A percentile compares a stretch with the other conserved stretches of the same genome.
These are phyloP conservation scores for Allantophomopsis lycopodina DNA, from an alignment of 2,329 filamentous ascomycete genomes.

Conservation along the genomic window DNA sequence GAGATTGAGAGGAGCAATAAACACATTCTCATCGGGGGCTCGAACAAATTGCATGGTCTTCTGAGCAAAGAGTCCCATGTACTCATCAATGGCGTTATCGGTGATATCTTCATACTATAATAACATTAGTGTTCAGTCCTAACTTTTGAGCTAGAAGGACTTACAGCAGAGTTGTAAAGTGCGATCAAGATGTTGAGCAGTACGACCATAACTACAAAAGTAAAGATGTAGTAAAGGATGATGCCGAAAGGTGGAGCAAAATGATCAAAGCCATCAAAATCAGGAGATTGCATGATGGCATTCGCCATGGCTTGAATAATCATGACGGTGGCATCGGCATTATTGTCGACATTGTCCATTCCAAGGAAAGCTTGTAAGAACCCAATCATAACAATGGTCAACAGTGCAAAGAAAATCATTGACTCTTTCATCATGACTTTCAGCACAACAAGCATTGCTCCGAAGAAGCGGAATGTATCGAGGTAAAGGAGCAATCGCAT, in stretches of 20 bases:
- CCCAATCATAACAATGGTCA: slow-evolving; percentile 69
- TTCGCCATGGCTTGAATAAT: slow-evolving; percentile 77
- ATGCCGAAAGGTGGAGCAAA: slow-evolving; percentile 90
- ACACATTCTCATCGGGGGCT: slow-evolving; percentile 95
- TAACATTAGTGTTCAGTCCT: slow-evolving; percentile 68
- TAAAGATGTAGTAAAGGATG: slow-evolving; percentile 94
- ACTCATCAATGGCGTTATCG: slow-evolving; percentile 83
- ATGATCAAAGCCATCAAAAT: slow-evolving; percentile 77
- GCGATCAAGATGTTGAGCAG: slow-evolving; percentile 94
- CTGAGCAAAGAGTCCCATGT: slow-evolving; percentile 80
- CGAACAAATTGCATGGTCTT: slow-evolving; percentile 96
- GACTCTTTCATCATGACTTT: slow-evolving; percentile 94
- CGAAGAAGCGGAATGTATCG: slow-evolving; percentile 90
- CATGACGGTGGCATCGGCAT: slow-evolving; percentile 53
- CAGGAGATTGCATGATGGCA: slow-evolving; percentile 80
- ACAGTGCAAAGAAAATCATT: slow-evolving; percentile 87
- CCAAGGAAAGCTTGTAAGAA: slow-evolving; percentile 94
- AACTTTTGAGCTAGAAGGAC: slow-evolving; percentile 20
- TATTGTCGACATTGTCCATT: slow-evolving; percentile 69
- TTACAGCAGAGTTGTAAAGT: slow-evolving; percentile 76
- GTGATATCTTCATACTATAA: slow-evolving; percentile 52
- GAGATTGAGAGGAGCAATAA: slow-evolving; percentile 90
- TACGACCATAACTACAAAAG: slow-evolving; percentile 91
- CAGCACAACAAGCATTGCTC: slow-evolving; percentile 92
- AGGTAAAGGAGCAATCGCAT: slow-evolving; percentile 82